Base-by-base conservation (phyloP, 2,329 filamentous ascomycete species). In the Curvularia eragrostidis region DNA sequence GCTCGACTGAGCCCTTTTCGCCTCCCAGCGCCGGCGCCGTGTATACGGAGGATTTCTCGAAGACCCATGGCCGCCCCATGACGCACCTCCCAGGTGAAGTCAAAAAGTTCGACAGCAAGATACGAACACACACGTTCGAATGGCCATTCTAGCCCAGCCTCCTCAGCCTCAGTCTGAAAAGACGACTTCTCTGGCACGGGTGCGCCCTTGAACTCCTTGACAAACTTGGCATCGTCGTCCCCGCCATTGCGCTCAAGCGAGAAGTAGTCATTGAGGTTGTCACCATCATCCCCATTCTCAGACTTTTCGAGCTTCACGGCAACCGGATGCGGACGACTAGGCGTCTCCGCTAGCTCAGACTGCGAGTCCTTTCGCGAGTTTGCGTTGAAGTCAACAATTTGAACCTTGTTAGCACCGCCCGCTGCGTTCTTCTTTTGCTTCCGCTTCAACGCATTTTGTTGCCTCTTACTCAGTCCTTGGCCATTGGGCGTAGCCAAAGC, bases 41-140 rank as follows among this genome's bases (percentile, higher is more conserved):
- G 95, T n/a, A 93, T 90, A 61, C 94, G 88, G 50, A 97, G 84
- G 18, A 99, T 87, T 77, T 99, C 95, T 70, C 95, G 87, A 36
- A 99, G 81, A 10, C 92, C 95, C 89, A 99, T 95, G 13, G 95
- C 93, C 54, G 96, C 95, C 69, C 95, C 95, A 75, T 99, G 95
- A 15, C 95, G 89, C 7, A 93, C 93, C 77, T 99, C 95, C 96
- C 95, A 99, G 47, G 90, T 89, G 2, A 90, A 83, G 72, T 99
- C 94, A 68, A 99, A 98, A 1, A 99, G 83, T 73, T 99, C 95
- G 32, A 98, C 84, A 70, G 91, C 94, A 57, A 99, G 85, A 69
- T 97, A 95, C 61, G 98, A 95, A 75, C 93, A 97, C 34, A 99
- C 86, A 52, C 92, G 88, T 70, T 97, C 93, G 70, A 91, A 97